Conservation (phyloP, 192 early-diverging fungal genomes). For the Gaertneriomyces semiglobifer region DNA sequence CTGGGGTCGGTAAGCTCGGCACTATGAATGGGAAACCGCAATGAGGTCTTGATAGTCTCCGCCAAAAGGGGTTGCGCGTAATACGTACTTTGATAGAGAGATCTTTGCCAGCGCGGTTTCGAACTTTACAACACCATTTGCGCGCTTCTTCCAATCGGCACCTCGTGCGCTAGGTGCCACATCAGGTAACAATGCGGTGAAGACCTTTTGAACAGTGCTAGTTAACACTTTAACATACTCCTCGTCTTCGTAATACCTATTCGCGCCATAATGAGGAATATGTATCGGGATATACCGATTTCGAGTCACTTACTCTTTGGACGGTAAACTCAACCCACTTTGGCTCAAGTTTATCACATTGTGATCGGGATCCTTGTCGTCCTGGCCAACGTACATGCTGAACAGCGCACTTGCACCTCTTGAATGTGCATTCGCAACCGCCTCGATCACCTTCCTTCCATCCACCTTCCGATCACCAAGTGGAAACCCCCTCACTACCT, state of each 20-base stretch:
- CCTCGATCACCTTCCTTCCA: neutral
- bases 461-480: slow-evolving; percentile 1
- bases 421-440: slow-evolving; percentile 8
- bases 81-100: slow-evolving; percentile 37
- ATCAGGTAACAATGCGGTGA: slow-evolving; percentile 33
- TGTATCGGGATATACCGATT: too few relatives aligned
- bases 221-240: slow-evolving; percentile 43
- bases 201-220: slow-evolving; percentile 39
- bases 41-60: neutral
- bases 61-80: neutral
- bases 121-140: slow-evolving; percentile 51
- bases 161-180: slow-evolving; percentile 7
- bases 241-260: slow-evolving; percentile 52
- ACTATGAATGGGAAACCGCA: neutral
- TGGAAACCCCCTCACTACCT: slow-evolving; percentile 9
- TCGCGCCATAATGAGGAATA: neutral
- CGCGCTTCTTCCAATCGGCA: slow-evolving; percentile 18
- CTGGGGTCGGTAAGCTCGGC: slow-evolving; percentile 17
- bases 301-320: slow-evolving; percentile 40
- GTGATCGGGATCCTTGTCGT: slow-evolving; percentile 56
- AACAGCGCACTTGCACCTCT: slow-evolving; percentile 35
- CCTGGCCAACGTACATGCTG: slow-evolving; percentile 43
- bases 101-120: slow-evolving; percentile 56
- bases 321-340: slow-evolving; percentile 56
- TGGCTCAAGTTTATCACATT: slow-evolving; percentile 52